phyloP scores from a whole-genome alignment of 495 filamentous ascomycete genomes.

The Rostrohypoxylon terebratum region DNA sequence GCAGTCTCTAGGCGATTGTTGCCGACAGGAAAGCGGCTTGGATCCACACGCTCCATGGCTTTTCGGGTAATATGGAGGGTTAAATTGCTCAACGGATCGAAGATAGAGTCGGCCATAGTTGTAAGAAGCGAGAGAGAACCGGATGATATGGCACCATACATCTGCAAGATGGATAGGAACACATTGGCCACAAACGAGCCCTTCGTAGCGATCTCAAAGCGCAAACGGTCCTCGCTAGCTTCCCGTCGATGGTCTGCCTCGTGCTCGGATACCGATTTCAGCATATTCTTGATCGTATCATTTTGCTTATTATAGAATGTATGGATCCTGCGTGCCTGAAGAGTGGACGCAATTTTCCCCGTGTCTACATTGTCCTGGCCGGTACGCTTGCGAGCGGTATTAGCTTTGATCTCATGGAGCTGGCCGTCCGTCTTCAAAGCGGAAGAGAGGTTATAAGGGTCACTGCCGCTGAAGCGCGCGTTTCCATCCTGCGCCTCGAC shows the following conservation, averaged over 20 bases:
- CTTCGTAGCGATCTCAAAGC: conserved; percentile 88
- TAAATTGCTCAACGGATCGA: conserved; percentile 92
- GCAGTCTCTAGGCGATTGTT: conserved; percentile 96
- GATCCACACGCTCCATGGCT: conserved; percentile 88
- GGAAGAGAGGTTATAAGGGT: conserved; percentile 85
- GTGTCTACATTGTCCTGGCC: conserved; percentile 33
- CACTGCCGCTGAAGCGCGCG: conserved; percentile 66
- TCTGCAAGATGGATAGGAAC: conserved; percentile 78
- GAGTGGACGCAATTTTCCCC: conserved; percentile 35
- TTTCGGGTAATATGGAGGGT: conserved; percentile 89
- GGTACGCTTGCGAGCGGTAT: conserved; percentile 82
- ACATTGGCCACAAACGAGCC: conserved; percentile 92
- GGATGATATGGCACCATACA: conserved; percentile 89
- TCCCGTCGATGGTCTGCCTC: conserved; percentile 81
- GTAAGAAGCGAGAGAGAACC: conserved; percentile 94
- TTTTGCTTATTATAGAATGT: conserved; percentile 94
- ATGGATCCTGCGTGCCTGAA: conserved; percentile 70
- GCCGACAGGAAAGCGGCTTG: conserved; percentile 89
- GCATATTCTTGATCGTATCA: conserved; percentile 88
- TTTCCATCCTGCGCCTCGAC: conserved; percentile 71
- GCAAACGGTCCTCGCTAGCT: conserved; percentile 81
- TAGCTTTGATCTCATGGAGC: conserved; percentile 82
- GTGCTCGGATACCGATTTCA: conserved; percentile 95
- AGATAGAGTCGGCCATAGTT: conserved; percentile 96
- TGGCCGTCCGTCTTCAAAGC: conserved; percentile 82